Percentiles rank a stretch among this genome's conserved stretches.
phyloP scores from a whole-genome alignment of 495 filamentous ascomycete species.

The Talaromyces borbonicus region DNA sequence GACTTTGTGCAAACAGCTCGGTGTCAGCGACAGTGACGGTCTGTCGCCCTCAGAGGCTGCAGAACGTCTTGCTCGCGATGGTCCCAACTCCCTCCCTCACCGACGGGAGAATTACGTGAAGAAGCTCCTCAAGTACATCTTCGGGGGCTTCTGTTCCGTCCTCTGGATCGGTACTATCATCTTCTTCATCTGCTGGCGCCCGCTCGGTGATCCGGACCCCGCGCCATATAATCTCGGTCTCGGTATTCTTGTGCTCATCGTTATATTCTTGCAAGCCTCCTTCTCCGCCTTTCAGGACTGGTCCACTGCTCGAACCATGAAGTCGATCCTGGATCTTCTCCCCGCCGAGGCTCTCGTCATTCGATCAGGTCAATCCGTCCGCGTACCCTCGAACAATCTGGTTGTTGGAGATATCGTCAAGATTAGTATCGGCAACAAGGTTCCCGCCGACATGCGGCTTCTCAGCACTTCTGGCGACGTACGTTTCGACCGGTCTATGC shows the following conservation, averaged over 20 bases:
- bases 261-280: constrained; percentile 58
- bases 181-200: constrained; percentile 60
- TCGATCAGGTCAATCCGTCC: constrained; percentile 38
- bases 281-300: constrained; percentile 60
- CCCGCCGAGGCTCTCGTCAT: constrained; percentile 50
- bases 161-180: constrained; percentile 52
- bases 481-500: constrained; percentile 57
- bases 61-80: constrained; percentile 36
- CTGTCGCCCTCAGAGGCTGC: constrained; percentile 39
- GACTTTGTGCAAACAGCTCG: constrained; percentile 43
- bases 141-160: constrained; percentile 58
- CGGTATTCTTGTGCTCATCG: constrained; percentile 52
- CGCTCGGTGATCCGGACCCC: constrained; percentile 53
- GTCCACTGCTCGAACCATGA: constrained; percentile 53
- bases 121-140: constrained; percentile 53
- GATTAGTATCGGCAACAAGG: constrained; percentile 55
- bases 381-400: constrained; percentile 40
- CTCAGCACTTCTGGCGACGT: constrained; percentile 50
- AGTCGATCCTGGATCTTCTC: constrained; percentile 55
- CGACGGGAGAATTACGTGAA: constrained; percentile 42
- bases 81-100: constrained; percentile 46
- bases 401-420: constrained; percentile 57
- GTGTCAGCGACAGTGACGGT: constrained; percentile 36
- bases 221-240: constrained; percentile 54
- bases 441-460: constrained; percentile 63